phyloP scores from a whole-genome alignment of 2,329 filamentous ascomycete genomes.

The Tolypocladium sp. region DNA sequence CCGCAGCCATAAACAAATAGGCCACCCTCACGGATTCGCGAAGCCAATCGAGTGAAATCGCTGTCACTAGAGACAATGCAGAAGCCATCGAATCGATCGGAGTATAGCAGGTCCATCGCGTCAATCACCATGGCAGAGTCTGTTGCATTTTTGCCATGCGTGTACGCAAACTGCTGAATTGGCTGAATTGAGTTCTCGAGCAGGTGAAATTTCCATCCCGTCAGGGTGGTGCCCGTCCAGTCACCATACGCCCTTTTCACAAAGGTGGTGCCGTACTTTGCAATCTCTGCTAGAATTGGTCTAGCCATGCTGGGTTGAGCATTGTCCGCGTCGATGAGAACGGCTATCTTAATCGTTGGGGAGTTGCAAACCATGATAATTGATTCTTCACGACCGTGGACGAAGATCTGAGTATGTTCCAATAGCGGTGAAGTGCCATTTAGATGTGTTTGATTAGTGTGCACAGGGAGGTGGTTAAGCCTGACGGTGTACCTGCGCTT shows the following conservation, averaged over 20 bases:
- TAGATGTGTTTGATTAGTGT: no score
- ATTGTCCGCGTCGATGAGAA: constrained; percentile 25
- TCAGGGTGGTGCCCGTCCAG: constrained; percentile 18
- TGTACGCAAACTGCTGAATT: constrained; percentile 26
- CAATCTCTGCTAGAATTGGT: constrained; percentile 17
- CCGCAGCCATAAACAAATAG: constrained; percentile 25
- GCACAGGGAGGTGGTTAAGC: no score
- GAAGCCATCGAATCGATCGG: constrained; percentile 20
- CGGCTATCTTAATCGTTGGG: constrained; percentile 14
- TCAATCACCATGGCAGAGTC: constrained; percentile 27
- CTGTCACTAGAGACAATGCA: constrained; percentile 25
- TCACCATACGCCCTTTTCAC: constrained; percentile 24
- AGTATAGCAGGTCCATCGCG: constrained; percentile 26
- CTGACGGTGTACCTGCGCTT: no score
- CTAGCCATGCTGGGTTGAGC: constrained; percentile 10
- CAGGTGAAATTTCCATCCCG: constrained; percentile 20
- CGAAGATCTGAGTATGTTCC: no score
- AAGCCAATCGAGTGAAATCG: constrained; percentile 24
- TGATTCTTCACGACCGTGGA: no score
- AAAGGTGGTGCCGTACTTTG: constrained; percentile 21
- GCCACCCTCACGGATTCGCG: constrained; percentile 21
- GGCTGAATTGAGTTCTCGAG: constrained; percentile 23
- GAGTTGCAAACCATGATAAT: no score
- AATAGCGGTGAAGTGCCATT: no score
- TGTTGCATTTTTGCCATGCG: constrained; percentile 23